These are phyloP conservation scores for Ramaria rubella DNA, from an alignment of 768 basidiomycete species.

Conservation along the genomic window DNA sequence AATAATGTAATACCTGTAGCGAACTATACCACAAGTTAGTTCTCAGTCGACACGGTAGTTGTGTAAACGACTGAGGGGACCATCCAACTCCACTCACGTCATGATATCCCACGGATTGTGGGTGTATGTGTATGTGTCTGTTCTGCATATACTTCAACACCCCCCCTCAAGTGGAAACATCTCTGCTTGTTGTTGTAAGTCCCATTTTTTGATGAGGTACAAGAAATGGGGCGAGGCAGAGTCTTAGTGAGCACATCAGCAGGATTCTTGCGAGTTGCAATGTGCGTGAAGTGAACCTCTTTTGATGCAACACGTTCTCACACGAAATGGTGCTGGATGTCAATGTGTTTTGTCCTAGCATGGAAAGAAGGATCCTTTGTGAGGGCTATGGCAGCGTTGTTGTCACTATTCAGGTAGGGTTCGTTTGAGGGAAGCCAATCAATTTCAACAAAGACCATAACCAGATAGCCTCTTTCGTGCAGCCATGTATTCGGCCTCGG, in stretches of 20 bases:
- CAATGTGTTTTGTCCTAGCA: constrained; percentile 20
- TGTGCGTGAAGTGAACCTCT: constrained; percentile 16
- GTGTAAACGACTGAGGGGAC: no score
- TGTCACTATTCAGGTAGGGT: constrained; percentile 22
- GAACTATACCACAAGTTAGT: no score
- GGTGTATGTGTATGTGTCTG: no score
- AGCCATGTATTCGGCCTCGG: constrained; percentile 33
- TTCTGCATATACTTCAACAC: neutral
- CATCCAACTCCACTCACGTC: no score
- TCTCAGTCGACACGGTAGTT: no score
- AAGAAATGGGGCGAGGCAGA: constrained; percentile 14
- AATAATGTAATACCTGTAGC: no score
- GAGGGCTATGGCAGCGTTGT: constrained; percentile 22
- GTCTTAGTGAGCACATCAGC: constrained; percentile 38
- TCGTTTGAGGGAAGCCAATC: neutral
- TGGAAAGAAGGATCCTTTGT: constrained; percentile 24
- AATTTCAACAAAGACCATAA: neutral
- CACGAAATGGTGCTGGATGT: constrained; percentile 19
- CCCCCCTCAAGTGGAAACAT: neutral
- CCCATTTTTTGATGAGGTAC: neutral
- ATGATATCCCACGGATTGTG: no score
- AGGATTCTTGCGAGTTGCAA: constrained; percentile 26
- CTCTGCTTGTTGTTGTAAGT: neutral
- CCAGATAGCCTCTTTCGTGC: constrained; percentile 9
- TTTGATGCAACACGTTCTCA: constrained; percentile 3